These are phyloP conservation scores for Babesia bovis DNA, from an alignment of 169 alveolate genomes.

Conservation along the genomic window DNA sequence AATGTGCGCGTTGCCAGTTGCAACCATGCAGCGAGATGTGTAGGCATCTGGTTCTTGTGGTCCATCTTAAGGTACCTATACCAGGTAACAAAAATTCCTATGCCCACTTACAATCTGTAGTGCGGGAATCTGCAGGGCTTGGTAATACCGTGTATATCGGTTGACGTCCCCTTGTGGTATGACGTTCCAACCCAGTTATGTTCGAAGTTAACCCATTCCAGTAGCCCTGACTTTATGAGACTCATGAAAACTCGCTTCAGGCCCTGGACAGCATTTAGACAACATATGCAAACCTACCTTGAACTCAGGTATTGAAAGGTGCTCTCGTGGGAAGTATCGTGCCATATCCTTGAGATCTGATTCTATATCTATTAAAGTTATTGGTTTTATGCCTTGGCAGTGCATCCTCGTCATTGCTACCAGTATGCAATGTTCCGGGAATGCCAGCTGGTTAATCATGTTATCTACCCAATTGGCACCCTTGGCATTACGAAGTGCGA, in stretches of 20 bases:
- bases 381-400: conserved; percentile 44
- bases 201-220: conserved; percentile 60
- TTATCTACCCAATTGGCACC: not conserved
- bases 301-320: conserved; percentile 21
- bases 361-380: conserved; percentile 33
- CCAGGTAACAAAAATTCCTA: not conserved
- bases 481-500: not conserved
- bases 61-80: conserved; percentile 59
- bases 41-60: conserved; percentile 34
- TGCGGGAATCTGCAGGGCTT: conserved; percentile 64
- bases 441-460: conserved; percentile 27
- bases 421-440: conserved; percentile 54
- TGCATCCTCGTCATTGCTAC: conserved; percentile 52
- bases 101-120: conserved; percentile 27
- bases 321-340: conserved; percentile 36
- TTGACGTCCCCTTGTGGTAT: not conserved
- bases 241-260: conserved; percentile 33
- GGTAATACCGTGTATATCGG: conserved; percentile 40
- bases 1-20: conserved; percentile 39
- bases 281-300: conserved; percentile 13
- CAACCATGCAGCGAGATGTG: conserved; percentile 57
- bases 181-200: conserved; percentile 33
- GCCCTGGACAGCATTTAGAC: conserved; percentile 18
- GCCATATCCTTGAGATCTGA: conserved; percentile 43
- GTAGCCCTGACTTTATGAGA: conserved; percentile 44